These are phyloP conservation scores for Ogataea chonburiensis DNA, from an alignment of 805 yeast species.

Conservation along the genomic window DNA sequence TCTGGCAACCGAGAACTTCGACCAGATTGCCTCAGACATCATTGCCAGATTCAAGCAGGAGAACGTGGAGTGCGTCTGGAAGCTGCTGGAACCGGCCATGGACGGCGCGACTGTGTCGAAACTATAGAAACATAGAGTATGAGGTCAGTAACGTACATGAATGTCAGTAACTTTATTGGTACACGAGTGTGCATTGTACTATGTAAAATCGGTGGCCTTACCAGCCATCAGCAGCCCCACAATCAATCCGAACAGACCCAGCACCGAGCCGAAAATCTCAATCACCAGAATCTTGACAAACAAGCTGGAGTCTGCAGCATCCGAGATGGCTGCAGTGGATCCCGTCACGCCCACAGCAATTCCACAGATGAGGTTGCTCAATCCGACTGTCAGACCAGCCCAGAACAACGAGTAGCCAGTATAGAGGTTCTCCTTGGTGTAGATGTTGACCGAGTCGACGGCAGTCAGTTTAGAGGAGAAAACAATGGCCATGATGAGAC, in stretches of 20 bases:
- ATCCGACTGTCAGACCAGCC: slow-evolving; percentile 97
- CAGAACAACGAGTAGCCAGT: slow-evolving; percentile 95
- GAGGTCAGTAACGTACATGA: too few relatives aligned
- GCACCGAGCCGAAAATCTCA: slow-evolving; percentile 95
- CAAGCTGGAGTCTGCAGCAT: slow-evolving; percentile 93
- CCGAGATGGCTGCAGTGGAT: slow-evolving; percentile 96
- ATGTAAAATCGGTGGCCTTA: slow-evolving; percentile 78
- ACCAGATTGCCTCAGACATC: slow-evolving; percentile 75
- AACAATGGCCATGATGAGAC: slow-evolving; percentile 95
- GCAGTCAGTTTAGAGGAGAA: slow-evolving; percentile 83
- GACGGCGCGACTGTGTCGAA: slow-evolving; percentile 75
- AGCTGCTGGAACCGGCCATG: slow-evolving; percentile 77
- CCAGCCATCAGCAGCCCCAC: slow-evolving; percentile 97
- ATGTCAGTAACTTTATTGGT: slow-evolving; percentile 2
- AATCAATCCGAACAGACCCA: slow-evolving; percentile 94
- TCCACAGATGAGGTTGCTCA: slow-evolving; percentile 93
- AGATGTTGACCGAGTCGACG: slow-evolving; percentile 61
- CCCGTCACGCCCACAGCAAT: slow-evolving; percentile 97
- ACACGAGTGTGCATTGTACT: slow-evolving; percentile 28
- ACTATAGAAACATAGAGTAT: slow-evolving; percentile 10
- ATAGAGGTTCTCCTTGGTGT: slow-evolving; percentile 80
- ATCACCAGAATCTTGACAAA: slow-evolving; percentile 95
- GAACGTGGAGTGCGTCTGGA: slow-evolving; percentile 73
- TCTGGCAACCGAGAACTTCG: slow-evolving; percentile 86
- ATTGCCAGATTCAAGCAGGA: slow-evolving; percentile 65